phyloP scores from a whole-genome alignment of 257 asterid species.

The Oldenlandia corymbosa region DNA sequence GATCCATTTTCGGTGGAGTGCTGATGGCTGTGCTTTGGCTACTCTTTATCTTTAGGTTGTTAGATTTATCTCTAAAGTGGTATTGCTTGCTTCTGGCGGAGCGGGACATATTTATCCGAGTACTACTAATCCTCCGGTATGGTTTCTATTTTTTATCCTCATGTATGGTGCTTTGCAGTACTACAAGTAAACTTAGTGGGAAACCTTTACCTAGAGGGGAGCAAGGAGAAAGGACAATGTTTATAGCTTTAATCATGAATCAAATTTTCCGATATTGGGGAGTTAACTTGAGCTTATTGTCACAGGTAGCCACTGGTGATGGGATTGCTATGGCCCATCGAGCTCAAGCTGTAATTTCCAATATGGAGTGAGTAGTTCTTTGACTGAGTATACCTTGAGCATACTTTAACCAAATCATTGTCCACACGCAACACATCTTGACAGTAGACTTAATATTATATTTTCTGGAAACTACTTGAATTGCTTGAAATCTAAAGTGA shows the following conservation, averaged over 20 bases:
- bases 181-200: too few species aligned
- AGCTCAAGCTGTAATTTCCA: slow-evolving; percentile 92
- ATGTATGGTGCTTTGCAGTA: not conserved
- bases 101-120: slow-evolving; percentile 98
- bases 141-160: slow-evolving; percentile 13
- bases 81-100: slow-evolving; percentile 97
- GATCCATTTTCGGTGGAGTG: slow-evolving; percentile 1
- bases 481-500: not conserved
- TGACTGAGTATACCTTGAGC: too few species aligned
- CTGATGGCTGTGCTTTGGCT: slow-evolving; percentile 3
- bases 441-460: too few species aligned
- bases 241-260: too few species aligned
- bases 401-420: not conserved
- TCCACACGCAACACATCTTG: too few species aligned
- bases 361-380: slow-evolving; percentile 83
- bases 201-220: too few species aligned
- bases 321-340: slow-evolving; percentile 99
- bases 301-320: slow-evolving; percentile 97
- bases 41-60: slow-evolving; percentile 54
- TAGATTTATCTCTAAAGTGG: slow-evolving; percentile 83
- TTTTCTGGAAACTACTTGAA: not conserved
- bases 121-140: slow-evolving; percentile 93
- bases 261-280: too few species aligned
- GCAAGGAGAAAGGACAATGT: too few species aligned
- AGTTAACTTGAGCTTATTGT: not conserved